Percentiles rank a stretch among this genome's conserved stretches.
Evolutionary conservation across 495 filamentous ascomycete species (phyloP).

Genomic region (Pyrenula aspistea): DNA sequence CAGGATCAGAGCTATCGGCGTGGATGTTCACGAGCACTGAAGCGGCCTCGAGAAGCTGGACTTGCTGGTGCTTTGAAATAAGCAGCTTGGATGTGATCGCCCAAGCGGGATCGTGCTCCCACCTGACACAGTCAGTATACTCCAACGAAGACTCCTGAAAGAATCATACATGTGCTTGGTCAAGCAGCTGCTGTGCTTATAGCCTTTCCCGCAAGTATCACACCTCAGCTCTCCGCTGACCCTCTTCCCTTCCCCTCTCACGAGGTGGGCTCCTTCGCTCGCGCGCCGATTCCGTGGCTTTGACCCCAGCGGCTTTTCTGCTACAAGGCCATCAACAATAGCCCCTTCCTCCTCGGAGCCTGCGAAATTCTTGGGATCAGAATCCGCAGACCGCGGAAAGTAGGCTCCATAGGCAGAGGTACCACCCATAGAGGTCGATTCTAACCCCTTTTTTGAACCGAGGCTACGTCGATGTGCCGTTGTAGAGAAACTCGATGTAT

Average conservation of each 20-base stretch:
- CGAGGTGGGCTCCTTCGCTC: constrained; percentile 72
- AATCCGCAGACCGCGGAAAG: constrained; percentile 31
- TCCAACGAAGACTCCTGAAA: constrained; percentile 10
- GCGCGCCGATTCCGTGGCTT: constrained; percentile 68
- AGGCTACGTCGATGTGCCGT: constrained; percentile 32
- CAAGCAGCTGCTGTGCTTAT: constrained; percentile 99
- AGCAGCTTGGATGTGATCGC: constrained; percentile 92
- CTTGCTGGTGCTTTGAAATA: constrained; percentile 99
- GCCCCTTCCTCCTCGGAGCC: constrained; percentile 38
- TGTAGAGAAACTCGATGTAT: constrained; percentile 18
- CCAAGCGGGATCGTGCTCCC: constrained; percentile 99
- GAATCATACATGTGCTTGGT: constrained; percentile 99
- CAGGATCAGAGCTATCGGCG: constrained; percentile 40
- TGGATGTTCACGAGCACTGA: constrained; percentile 94
- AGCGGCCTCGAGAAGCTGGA: constrained; percentile 91
- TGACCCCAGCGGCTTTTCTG: constrained; percentile 38
- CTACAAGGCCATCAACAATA: constrained; percentile 13
- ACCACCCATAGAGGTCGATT: constrained; percentile 28
- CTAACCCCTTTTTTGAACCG: constrained; percentile 31
- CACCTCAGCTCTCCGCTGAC: constrained; percentile 78
- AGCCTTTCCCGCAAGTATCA: constrained; percentile 97
- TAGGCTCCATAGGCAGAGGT: constrained; percentile 27
- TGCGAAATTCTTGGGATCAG: constrained; percentile 36
- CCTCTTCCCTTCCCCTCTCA: constrained; percentile 65
- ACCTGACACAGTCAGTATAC: constrained; percentile 44